Evolutionary conservation across 31 red algal genomes (phyloP).

Genomic region (Asparagopsis taxiformis): DNA sequence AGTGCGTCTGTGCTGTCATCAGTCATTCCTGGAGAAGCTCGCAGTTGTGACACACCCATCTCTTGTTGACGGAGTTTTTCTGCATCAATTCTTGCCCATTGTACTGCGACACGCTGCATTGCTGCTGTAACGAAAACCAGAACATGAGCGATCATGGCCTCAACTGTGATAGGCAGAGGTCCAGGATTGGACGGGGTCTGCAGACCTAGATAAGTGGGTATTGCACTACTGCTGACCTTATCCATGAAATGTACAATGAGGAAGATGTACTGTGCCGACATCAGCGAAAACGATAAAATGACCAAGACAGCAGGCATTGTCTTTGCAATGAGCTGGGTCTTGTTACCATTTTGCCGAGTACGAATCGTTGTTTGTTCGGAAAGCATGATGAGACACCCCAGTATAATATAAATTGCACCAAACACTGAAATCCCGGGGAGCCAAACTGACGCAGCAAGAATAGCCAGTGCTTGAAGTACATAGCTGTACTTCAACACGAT

Average conservation of each 20-base stretch:
- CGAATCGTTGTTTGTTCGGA: conserved; percentile 8
- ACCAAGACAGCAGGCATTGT: conserved; percentile 22
- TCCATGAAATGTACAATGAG: conserved; percentile 2
- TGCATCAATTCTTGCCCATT: conserved; percentile 28
- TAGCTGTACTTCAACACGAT: conserved; percentile 36
- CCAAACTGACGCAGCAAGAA: conserved; percentile 46
- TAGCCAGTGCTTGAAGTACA: conserved; percentile 26
- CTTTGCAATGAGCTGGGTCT: background rate
- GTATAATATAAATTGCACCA: conserved; percentile 29
- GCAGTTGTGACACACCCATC: background rate
- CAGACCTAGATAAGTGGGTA: conserved; percentile 26
- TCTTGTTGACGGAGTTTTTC: conserved; percentile 4
- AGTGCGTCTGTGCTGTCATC: conserved; percentile 14
- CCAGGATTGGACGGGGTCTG: conserved; percentile 3
- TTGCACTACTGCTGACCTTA: background rate
- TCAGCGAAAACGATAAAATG: conserved; percentile 41
- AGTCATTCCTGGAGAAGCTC: background rate
- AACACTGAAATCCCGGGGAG: conserved; percentile 36
- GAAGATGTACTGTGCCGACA: conserved; percentile 58
- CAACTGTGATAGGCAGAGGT: conserved; percentile 15
- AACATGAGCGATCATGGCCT: conserved; percentile 40
- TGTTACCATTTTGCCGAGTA: background rate
- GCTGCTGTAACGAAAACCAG: conserved; percentile 47
- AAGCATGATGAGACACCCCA: conserved; percentile 34
- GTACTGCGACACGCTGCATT: conserved; percentile 28